phyloP scores from a whole-genome alignment of 2,329 filamentous ascomycete species.

The Dactylellina haptotyla region DNA sequence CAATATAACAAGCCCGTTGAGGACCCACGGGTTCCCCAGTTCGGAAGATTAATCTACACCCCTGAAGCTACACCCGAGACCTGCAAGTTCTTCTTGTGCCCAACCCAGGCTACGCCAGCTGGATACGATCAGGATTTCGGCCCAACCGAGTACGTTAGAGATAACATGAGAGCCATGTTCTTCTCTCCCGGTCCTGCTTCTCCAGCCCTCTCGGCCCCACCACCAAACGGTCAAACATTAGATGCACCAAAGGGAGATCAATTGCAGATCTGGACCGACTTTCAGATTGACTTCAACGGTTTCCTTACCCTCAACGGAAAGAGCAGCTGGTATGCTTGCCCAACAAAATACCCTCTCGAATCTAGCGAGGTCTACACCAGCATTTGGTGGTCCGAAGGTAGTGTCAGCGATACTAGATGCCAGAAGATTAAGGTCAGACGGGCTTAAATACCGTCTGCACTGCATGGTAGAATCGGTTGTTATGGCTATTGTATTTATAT shows the following conservation, averaged over 20 bases:
- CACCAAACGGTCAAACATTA: background rate
- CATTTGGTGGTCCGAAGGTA: constrained; percentile 44
- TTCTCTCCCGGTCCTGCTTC: constrained; percentile 23
- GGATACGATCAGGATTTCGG: constrained; percentile 35
- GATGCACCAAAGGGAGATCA: background rate
- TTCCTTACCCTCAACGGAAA: constrained; percentile 25
- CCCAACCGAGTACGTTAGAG: constrained; percentile 37
- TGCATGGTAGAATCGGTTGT: too few relatives aligned
- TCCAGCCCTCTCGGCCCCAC: background rate
- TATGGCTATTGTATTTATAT: too few relatives aligned
- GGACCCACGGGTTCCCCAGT: constrained; percentile 18
- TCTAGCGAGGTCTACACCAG: constrained; percentile 19
- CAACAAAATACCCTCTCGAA: constrained; percentile 29
- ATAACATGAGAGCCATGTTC: constrained; percentile 47
- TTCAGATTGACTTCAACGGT: constrained; percentile 30
- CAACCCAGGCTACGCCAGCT: constrained; percentile 18
- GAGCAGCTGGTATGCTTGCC: constrained; percentile 45
- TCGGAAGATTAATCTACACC: constrained; percentile 35
- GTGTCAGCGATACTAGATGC: constrained; percentile 38
- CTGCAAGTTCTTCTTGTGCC: constrained; percentile 48
- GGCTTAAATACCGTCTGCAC: constrained; percentile 7
- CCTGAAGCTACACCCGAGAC: constrained; percentile 23
- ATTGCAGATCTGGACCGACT: constrained; percentile 41
- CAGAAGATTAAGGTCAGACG: constrained; percentile 35
- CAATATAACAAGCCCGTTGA: constrained; percentile 24